Evolutionary conservation across 441 rosid species (phyloP).

Genomic region (Populus hybrid): DNA sequence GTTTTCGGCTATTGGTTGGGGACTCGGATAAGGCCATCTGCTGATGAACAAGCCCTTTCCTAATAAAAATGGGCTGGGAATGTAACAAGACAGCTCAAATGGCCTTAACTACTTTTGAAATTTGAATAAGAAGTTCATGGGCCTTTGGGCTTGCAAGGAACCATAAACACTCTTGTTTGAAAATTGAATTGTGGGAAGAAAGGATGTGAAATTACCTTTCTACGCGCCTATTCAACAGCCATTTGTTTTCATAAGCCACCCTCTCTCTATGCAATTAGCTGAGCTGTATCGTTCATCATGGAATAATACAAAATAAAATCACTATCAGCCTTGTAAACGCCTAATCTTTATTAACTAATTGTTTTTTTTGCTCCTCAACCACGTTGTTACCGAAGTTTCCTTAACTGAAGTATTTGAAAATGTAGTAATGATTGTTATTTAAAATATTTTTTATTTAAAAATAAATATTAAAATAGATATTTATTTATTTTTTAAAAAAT

Average conservation of each 20-base stretch:
- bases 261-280: too few species aligned
- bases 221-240: too few species aligned
- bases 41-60: background rate
- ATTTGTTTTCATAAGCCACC: too few species aligned
- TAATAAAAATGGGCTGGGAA: background rate
- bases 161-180: background rate
- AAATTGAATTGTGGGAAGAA: too few species aligned
- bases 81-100: background rate
- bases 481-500: too few species aligned
- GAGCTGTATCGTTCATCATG: too few species aligned
- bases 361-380: background rate
- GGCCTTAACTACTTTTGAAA: background rate
- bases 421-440: rapidly evolving
- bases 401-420: too few species aligned
- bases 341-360: background rate
- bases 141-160: background rate
- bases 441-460: too few species aligned
- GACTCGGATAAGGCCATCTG: background rate
- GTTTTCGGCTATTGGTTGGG: too few species aligned
- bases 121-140: background rate
- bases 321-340: background rate
- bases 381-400: background rate
- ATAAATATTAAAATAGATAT: too few species aligned
- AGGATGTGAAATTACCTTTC: too few species aligned
- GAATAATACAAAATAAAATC: too few species aligned